Evolutionary conservation across 1,284 basidiomycete genomes (phyloP), one percentile per base, ranked within the genome.

Genomic region (Fomitopsis palustris): DNA sequence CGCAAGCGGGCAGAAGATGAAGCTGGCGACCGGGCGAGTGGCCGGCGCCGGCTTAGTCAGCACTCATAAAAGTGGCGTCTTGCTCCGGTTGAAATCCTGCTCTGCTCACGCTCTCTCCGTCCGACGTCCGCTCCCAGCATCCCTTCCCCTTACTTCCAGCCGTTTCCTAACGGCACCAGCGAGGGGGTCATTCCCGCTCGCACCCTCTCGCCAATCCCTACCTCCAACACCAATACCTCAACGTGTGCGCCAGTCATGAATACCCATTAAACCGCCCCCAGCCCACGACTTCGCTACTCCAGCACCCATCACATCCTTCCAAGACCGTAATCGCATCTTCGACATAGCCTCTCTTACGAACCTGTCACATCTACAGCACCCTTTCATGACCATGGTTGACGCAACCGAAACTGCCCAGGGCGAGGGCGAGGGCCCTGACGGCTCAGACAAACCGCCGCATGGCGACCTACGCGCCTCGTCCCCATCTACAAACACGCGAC

Each of bases 381-480:
- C 55, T 29, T 14, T 38, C 53, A 65, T 64, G 63, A 59, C 63
- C 53, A 61, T 61, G 53, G 52, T 57, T 60, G 57, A 62, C 51
- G 67, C 68, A 54, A 63, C 68, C 25, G 70, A 86, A 62, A 76
- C 84, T 45, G 67, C 81, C 27, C 80, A 81, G 67, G 74, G 79
- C 55, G 84, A 86, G 66, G 78, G 78, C 60, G 85, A 87, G 63
- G 77, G 78, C 57, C 74, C 78, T 55, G 84, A 87, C 67, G 76
- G 79, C 57, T 77, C 83, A 68, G 85, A 86, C 72, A 84, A 82
- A 80, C 82, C 82, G 52, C 80, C 81, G 67, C 78, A 70, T 69
- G 60, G 66, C 63, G 62, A 61, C 64, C 59, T 59, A 62, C 58
- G 60, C 23, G 59, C 61, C 54, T 62, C 67, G 62, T 67, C 59